Conservation (phyloP, 73 alveolate species). For the Paramecium sexaurelia region DNA sequence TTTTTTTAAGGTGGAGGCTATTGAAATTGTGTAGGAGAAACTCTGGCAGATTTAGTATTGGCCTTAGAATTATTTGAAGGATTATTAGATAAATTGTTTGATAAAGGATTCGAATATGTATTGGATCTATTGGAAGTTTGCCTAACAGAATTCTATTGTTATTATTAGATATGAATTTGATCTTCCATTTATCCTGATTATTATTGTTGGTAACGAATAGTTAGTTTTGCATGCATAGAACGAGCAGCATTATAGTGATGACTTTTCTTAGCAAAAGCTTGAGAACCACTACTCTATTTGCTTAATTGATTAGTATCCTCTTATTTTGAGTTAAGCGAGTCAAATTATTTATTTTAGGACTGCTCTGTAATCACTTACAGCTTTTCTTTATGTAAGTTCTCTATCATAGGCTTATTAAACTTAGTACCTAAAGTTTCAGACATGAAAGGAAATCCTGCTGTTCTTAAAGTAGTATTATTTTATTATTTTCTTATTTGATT, state of each 20-base stretch:
- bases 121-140: slow-evolving; percentile 34
- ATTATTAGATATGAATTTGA: neutral
- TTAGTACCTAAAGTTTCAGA: slow-evolving; percentile 4
- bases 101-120: slow-evolving; percentile 46
- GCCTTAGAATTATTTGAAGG: slow-evolving; percentile 3
- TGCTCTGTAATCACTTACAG: neutral
- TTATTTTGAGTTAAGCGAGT: neutral
- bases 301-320: neutral
- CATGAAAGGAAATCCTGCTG: slow-evolving; percentile 53
- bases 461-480: slow-evolving; percentile 42
- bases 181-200: slow-evolving; percentile 12
- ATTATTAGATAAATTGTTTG: slow-evolving; percentile 31
- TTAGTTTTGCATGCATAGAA: slow-evolving; percentile 46
- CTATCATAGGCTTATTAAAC: neutral
- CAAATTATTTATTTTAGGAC: neutral
- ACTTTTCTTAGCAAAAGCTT: neutral
- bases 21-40: slow-evolving; percentile 24
- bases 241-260: slow-evolving; percentile 22
- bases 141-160: slow-evolving; percentile 28
- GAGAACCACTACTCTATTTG: neutral
- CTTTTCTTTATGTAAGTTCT: slow-evolving; percentile 15
- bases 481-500: slow-evolving; percentile 8
- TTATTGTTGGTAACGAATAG: slow-evolving; percentile 2
- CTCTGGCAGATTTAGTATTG: slow-evolving; percentile 38
- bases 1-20: neutral